Conservation (phyloP, 2,329 filamentous ascomycete genomes). For the Gremmenia infestans region DNA sequence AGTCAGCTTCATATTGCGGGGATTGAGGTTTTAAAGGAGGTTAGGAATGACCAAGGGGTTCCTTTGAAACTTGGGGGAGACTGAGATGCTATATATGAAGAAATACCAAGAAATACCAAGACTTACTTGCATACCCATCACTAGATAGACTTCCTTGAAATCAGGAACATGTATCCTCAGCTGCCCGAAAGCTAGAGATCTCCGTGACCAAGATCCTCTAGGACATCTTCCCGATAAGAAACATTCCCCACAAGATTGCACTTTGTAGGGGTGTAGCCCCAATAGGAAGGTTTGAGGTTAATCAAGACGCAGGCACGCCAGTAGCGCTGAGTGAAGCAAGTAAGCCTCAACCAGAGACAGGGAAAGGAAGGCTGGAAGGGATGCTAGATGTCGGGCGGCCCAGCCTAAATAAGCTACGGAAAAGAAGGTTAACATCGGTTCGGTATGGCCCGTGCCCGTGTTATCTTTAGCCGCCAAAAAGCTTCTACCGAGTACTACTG, state of each 20-base stretch:
- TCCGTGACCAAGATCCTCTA: background rate
- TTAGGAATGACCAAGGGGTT: background rate
- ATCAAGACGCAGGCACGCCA: too few relatives aligned
- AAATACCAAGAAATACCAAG: background rate
- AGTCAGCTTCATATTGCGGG: slow-evolving; percentile 15
- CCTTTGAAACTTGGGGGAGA: background rate
- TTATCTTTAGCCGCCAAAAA: too few relatives aligned
- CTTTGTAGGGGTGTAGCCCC: too few relatives aligned
- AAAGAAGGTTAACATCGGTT: too few relatives aligned
- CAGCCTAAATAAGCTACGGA: too few relatives aligned
- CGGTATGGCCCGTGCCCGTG: too few relatives aligned
- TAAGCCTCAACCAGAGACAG: too few relatives aligned
- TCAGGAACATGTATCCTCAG: background rate
- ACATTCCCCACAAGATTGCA: background rate
- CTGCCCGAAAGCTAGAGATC: background rate
- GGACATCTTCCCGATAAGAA: background rate
- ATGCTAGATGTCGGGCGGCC: too few relatives aligned
- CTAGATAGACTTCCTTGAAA: background rate
- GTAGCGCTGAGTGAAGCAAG: too few relatives aligned
- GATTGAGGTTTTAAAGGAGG: background rate
- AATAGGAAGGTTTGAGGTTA: too few relatives aligned
- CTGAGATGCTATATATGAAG: background rate
- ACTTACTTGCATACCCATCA: background rate
- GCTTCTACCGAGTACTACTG: too few relatives aligned
- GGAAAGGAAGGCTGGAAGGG: too few relatives aligned